Percentiles rank a stretch among this genome's conserved stretches.
Conservation (phyloP, 805 yeast genomes). For the Lipomyces yamadae region DNA sequence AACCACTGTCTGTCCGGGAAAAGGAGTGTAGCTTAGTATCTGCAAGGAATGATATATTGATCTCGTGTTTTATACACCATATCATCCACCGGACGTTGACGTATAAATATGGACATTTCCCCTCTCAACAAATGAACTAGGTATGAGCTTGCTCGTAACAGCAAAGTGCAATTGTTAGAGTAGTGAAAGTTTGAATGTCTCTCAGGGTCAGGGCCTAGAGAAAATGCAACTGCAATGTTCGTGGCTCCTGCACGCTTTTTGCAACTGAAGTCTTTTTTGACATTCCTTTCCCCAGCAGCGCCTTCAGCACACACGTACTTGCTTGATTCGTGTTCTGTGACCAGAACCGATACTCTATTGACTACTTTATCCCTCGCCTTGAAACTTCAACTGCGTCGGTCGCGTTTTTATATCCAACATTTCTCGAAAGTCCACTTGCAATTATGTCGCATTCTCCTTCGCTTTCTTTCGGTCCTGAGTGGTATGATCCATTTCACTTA, state of each 20-base stretch:
- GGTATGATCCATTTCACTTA: conserved; percentile 38
- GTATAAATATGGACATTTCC: too few species aligned
- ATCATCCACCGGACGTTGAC: too few species aligned
- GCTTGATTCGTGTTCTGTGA: background rate
- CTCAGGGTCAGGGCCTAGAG: background rate
- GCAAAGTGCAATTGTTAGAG: too few species aligned
- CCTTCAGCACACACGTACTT: background rate
- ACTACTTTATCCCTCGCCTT: background rate
- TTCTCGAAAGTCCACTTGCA: background rate
- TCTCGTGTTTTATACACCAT: too few species aligned
- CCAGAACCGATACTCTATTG: background rate
- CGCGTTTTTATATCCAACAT: background rate
- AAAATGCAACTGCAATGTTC: background rate
- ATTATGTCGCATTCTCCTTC: conserved; percentile 43
- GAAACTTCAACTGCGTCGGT: background rate
- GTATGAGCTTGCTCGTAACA: too few species aligned
- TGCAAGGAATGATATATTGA: too few species aligned
- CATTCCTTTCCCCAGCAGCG: background rate
- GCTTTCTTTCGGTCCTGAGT: conserved; percentile 44
- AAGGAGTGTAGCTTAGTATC: too few species aligned
- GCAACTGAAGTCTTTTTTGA: background rate
- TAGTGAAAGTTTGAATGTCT: too few species aligned
- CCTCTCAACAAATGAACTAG: too few species aligned
- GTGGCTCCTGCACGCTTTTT: background rate
- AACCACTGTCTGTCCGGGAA: too few species aligned